Evolutionary conservation across 352 stramenopile genomes (phyloP), one percentile per base, ranked within the genome.

Genomic region (Pythium guiyangense): DNA sequence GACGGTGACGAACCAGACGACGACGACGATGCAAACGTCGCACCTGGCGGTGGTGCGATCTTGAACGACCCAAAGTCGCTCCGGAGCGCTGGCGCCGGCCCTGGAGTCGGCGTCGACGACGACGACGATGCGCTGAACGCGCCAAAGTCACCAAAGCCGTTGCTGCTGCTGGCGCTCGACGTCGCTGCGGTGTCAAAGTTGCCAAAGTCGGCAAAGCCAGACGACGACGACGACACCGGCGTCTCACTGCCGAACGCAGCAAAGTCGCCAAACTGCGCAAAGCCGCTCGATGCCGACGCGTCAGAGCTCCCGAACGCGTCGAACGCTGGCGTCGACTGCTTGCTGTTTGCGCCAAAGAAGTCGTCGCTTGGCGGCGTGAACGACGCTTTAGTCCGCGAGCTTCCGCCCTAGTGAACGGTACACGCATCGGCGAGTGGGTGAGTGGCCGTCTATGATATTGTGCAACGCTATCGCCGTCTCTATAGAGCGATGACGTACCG

Each of bases 231-330:
- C 9, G 63, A 52, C 34, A 71, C 66, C 49, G 67, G 64, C 48
- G 64, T 61, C 4, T 59, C 65, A 35, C 81, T 57, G 6, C 66
- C 67, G 58, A 94, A 94, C 49, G 67, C 74, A 9, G 82, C 88
- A 54, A 96, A 96, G 44, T 96, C 86, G 20, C 77, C 79, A 62
- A 90, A 90, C 15, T 61, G 52, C 5, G 69, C 77, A 52, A 92
- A 90, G 2, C 66, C 72, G 26, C 59, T 69, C 37, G 49, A 20
- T 29, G 51, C 22, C 17, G 66, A 17, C 60, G 45, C 18, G 26
- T 54, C 51, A 49, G 29, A 67, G 39, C 40, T 58, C 9, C 58
- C 59, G n/a, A 73, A 69, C 15, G 71, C 69, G 49, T 84, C 71
- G 54, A 80, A 80, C 15, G 47, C 47, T 39, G 67, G 49, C 22